A percentile compares a stretch with the other conserved stretches of the same genome.
These are phyloP conservation scores for Coix lacrymajobi DNA, from an alignment of 176 grass and related monocot genomes.

Conservation along the genomic window DNA sequence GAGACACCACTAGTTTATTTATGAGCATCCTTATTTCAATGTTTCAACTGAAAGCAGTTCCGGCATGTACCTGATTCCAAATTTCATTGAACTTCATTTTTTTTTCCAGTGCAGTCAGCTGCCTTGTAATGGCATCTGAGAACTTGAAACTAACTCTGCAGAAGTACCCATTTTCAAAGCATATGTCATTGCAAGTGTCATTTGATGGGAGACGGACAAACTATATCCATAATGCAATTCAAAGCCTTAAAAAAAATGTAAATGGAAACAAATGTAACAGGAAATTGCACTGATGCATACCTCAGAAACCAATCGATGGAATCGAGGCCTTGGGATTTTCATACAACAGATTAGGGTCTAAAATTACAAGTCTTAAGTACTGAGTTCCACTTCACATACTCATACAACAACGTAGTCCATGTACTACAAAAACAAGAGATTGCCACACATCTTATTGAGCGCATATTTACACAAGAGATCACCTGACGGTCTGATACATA, in stretches of 20 bases:
- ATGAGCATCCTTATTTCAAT: neutral
- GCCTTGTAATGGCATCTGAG: neutral
- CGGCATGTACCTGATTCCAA: neutral
- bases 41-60: neutral
- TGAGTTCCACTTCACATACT: neutral
- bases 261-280: neutral
- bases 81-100: neutral
- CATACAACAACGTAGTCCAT: conserved; percentile 32
- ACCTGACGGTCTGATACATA: neutral
- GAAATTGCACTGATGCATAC: neutral
- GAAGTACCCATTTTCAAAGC: neutral
- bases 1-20: neutral
- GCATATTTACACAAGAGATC: conserved; percentile 39
- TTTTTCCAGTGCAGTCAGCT: neutral
- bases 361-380: conserved; percentile 31
- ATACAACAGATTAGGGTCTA: conserved; percentile 23
- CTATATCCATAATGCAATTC: neutral
- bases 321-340: neutral
- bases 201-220: neutral
- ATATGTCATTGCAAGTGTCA: neutral
- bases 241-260: neutral
- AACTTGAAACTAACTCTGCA: neutral
- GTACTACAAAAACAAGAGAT: conserved; percentile 17
- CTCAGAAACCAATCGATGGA: neutral
- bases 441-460: conserved; percentile 23